Conservation (phyloP, 1,139 yeast genomes). For the Eremothecium coryli region DNA sequence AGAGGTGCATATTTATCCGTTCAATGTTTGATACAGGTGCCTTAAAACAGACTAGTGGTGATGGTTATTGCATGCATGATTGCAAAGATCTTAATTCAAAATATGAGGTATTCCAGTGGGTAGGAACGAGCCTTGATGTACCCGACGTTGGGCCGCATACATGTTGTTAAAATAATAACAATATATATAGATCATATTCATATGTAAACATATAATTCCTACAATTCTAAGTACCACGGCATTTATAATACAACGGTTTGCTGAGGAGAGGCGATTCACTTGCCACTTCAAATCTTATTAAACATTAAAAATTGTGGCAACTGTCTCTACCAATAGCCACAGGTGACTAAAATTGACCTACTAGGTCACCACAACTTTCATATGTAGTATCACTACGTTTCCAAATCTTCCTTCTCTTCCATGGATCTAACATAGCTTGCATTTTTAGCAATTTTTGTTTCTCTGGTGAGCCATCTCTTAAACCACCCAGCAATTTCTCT, state of each 20-base stretch:
- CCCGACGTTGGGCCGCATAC: conserved; percentile 20
- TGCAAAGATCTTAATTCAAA: conserved; percentile 68
- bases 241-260: no score
- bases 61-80: conserved; percentile 66
- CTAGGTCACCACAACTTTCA: conserved; percentile 8
- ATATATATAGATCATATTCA: no score
- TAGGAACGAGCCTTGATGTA: conserved; percentile 28
- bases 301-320: no score
- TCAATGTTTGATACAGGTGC: conserved; percentile 45
- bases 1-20: conserved; percentile 53
- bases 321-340: no score
- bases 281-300: no score
- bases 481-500: conserved; percentile 23
- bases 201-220: no score
- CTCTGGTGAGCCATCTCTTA: conserved; percentile 18
- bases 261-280: no score
- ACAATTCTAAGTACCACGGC: no score
- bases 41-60: conserved; percentile 49
- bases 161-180: conserved; percentile 16
- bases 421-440: conserved; percentile 6
- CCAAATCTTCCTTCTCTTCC: conserved; percentile 6
- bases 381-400: conserved; percentile 5
- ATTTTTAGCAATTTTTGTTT: conserved; percentile 9
- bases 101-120: conserved; percentile 69
- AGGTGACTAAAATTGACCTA: conserved; percentile 1